Evolutionary conservation across 345 rosid genomes (phyloP).

Genomic region (Raphanus sativus): DNA sequence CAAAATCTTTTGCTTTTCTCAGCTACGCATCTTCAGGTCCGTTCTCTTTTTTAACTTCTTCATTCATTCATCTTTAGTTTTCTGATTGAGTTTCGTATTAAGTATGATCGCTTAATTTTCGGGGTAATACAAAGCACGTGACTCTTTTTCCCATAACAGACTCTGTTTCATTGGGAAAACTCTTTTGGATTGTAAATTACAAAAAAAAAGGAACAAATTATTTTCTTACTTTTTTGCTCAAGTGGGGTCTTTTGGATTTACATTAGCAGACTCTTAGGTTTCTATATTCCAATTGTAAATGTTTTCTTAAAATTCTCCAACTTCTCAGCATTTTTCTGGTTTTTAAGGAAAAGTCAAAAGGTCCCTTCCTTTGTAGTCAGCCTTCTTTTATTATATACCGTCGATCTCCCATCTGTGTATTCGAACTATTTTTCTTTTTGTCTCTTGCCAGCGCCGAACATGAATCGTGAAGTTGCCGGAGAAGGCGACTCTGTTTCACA

Average conservation of each 20-base stretch:
- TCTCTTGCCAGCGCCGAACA: slow-evolving; percentile 22
- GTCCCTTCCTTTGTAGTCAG: neutral
- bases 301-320: neutral
- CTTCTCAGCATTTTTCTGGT: neutral
- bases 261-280: neutral
- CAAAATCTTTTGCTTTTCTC: slow-evolving; percentile 4
- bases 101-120: slow-evolving; percentile 1
- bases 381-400: neutral
- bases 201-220: neutral
- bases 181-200: slow-evolving; percentile 10
- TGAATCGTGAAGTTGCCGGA: slow-evolving; percentile 30
- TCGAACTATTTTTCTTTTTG: neutral
- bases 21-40: slow-evolving; percentile 32
- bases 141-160: slow-evolving; percentile 2
- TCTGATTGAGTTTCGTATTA: neutral
- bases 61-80: neutral
- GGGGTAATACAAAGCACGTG: slow-evolving; percentile 14
- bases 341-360: neutral
- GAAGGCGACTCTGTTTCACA: slow-evolving; percentile 32
- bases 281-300: neutral
- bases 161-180: slow-evolving; percentile 28
- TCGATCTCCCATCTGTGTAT: slow-evolving; percentile 20
- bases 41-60: slow-evolving; percentile 14
- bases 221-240: neutral
- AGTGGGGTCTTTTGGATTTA: neutral